Evolutionary conservation across 805 yeast species (phyloP), one percentile per base, ranked within the genome.

Genomic region (Nakazawaea holstii): DNA sequence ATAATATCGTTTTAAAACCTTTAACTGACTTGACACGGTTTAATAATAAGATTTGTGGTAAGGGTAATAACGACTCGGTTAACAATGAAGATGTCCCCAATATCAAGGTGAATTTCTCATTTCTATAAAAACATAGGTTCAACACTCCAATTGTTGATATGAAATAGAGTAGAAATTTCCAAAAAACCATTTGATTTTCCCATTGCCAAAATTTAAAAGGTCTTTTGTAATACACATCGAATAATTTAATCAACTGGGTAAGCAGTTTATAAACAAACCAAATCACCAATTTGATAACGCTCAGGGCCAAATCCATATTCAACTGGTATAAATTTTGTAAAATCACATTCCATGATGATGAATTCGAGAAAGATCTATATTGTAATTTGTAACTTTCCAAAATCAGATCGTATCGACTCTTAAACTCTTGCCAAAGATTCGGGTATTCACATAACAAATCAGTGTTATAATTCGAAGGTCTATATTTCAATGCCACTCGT

Each of bases 141-240:
- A 53, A 26, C 8, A 45, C 15, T 1, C 53, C 38, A 13, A 60
- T 48, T 3, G 43, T 8, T 8, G 40, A 20, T 8, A 63, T 53
- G 53, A 82, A 83, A 6, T 65, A 57, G 0, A 63, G 58, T 8
- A 89, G 56, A 58, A 86, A 88, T 53, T 66, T 68, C 90, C 89
- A 86, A 62, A 77, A 87, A 35, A 61, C 66, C 8, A 48, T 56
- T 49, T 77, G 77, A 5, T 76, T 72, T 54, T 74, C 70, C 97
- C 97, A 90, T 63, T 88, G 95, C 97, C 97, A 90, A 58, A 90
- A 87, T 35, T 72, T 62, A 42, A 70, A 73, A 1, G 89, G 82
- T 49, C 95, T 68, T 46, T 70, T 68, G 57, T 78, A 84, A 58
- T 76, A 76, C 15, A 86, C 86, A 62, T 87, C 94, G 61, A 85